Evolutionary conservation across 192 early-diverging fungal genomes (phyloP).

Genomic region (Oehlia diaphana): DNA sequence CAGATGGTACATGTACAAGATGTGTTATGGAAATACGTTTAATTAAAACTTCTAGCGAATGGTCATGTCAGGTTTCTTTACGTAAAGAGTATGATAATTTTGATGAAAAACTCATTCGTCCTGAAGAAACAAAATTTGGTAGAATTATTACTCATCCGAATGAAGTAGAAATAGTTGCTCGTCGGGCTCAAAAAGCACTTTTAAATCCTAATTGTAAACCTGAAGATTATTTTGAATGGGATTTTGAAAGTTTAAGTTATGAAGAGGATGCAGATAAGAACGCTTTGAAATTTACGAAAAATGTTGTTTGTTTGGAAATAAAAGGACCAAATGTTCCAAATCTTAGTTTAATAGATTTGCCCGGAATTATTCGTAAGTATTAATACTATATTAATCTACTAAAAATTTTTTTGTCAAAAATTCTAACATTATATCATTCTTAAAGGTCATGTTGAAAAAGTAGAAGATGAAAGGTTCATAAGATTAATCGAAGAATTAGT

Average conservation of each 20-base stretch:
- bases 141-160: conserved; percentile 31
- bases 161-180: conserved; percentile 44
- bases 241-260: conserved; percentile 20
- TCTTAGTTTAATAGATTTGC: conserved; percentile 61
- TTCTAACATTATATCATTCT: not conserved
- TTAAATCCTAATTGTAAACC: conserved; percentile 45
- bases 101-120: conserved; percentile 31
- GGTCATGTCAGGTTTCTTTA: conserved; percentile 49
- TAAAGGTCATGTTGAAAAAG: conserved; percentile 14
- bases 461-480: conserved; percentile 47
- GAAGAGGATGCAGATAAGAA: conserved; percentile 48
- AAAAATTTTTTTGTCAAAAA: no score
- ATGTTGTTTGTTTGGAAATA: conserved; percentile 60
- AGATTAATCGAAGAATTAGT: conserved; percentile 50
- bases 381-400: not conserved
- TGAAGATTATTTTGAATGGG: conserved; percentile 12
- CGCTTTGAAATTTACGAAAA: conserved; percentile 48
- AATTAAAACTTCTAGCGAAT: conserved; percentile 26
- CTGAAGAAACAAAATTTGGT: conserved; percentile 43
- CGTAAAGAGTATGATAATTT: conserved; percentile 47
- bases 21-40: conserved; percentile 58
- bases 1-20: conserved; percentile 55
- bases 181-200: conserved; percentile 57
- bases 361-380: conserved; percentile 58
- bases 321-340: conserved; percentile 46